Evolutionary conservation across 345 rosid species (phyloP).

Genomic region (Brassica nigra): DNA sequence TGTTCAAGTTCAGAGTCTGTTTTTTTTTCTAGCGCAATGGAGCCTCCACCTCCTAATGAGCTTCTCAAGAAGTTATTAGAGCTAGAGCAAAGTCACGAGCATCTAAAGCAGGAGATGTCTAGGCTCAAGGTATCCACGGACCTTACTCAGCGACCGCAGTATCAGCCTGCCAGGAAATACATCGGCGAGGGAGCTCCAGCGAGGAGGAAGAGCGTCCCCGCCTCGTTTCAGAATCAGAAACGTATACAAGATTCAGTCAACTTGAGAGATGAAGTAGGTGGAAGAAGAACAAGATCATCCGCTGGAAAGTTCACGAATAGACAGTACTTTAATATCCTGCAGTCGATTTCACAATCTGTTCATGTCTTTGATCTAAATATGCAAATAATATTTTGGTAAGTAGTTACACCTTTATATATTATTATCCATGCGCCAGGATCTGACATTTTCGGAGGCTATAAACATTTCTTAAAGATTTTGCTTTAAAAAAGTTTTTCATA

Average conservation of each 20-base stretch:
- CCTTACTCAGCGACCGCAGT: constrained; percentile 37
- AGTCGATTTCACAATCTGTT: constrained; percentile 92
- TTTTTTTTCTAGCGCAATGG: constrained; percentile 41
- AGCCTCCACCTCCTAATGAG: constrained; percentile 63
- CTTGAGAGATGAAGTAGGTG: constrained; percentile 35
- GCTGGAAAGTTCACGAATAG: constrained; percentile 59
- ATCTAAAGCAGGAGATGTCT: constrained; percentile 70
- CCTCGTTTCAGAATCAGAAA: constrained; percentile 52
- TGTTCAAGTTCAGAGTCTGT: neutral
- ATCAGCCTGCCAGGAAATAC: constrained; percentile 43
- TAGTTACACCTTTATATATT: neutral
- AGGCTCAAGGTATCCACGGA: constrained; percentile 53
- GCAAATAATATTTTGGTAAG: constrained; percentile 84
- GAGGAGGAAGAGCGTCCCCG: constrained; percentile 61
- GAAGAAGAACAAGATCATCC: constrained; percentile 46
- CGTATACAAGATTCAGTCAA: constrained; percentile 39
- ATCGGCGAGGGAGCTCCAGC: constrained; percentile 38
- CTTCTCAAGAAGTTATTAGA: constrained; percentile 73
- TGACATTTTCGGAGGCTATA: no score
- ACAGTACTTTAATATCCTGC: constrained; percentile 83
- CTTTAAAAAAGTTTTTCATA: no score
- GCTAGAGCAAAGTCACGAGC: constrained; percentile 73
- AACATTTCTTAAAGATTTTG: no score
- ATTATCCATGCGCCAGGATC: neutral
- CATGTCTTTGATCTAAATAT: constrained; percentile 66